Evolutionary conservation across 1,284 basidiomycete species (phyloP).

Genomic region (Ceratobasidium sp.): DNA sequence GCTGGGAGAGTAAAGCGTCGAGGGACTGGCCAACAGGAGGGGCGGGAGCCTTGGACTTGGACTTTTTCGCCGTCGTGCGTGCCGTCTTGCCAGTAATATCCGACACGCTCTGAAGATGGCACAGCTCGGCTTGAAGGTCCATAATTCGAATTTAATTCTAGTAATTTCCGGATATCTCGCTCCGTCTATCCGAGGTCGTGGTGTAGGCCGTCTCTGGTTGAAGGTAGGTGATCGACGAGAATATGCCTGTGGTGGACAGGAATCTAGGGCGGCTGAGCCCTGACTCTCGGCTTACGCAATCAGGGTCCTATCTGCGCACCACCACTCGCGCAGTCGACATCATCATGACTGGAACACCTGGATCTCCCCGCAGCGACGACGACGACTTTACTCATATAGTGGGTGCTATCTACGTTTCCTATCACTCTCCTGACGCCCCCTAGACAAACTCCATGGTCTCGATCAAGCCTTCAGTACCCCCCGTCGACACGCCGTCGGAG

Average conservation of each 20-base stretch:
- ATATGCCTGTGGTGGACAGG: no score
- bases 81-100: slow-evolving; percentile 32
- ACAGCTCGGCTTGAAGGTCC: slow-evolving; percentile 6
- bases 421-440: background rate
- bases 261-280: background rate
- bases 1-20: slow-evolving; percentile 67
- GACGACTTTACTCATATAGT: slow-evolving; percentile 30
- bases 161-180: no score
- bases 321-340: background rate
- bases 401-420: background rate
- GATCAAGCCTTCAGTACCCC: slow-evolving; percentile 20
- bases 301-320: background rate
- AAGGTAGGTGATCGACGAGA: background rate
- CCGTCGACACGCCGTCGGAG: slow-evolving; percentile 16
- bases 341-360: slow-evolving; percentile 33
- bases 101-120: slow-evolving; percentile 25
- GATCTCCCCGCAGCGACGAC: slow-evolving; percentile 32
- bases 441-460: slow-evolving; percentile 32
- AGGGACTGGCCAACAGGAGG: slow-evolving; percentile 67
- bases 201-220: background rate
- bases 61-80: slow-evolving; percentile 13
- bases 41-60: slow-evolving; percentile 57
- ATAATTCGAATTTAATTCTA: background rate
- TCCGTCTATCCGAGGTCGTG: no score
- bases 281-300: background rate